Conservation (phyloP, 768 basidiomycete genomes). For the Leccinum longicurvipes region DNA sequence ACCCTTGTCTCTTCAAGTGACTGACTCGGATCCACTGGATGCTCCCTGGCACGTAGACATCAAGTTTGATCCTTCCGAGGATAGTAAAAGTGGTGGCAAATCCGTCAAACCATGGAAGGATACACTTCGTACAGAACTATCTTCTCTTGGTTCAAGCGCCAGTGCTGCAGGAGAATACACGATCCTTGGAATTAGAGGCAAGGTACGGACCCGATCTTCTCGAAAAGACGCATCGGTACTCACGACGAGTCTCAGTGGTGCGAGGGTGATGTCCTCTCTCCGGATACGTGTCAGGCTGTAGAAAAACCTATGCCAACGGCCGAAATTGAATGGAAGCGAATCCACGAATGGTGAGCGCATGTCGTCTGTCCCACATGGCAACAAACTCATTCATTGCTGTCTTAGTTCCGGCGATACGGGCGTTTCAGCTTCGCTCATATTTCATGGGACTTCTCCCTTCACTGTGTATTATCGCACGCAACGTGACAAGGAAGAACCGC, state of each 20-base stretch:
- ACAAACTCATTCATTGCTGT: slow-evolving; percentile 1
- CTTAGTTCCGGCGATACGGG: slow-evolving; percentile 86
- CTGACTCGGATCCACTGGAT: slow-evolving; percentile 57
- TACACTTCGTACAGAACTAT: slow-evolving; percentile 48
- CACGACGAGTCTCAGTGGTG: slow-evolving; percentile 50
- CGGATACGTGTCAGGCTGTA: slow-evolving; percentile 74
- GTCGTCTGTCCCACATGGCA: slow-evolving; percentile 2
- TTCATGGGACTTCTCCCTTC: slow-evolving; percentile 91
- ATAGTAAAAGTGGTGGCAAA: slow-evolving; percentile 37
- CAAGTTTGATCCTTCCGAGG: slow-evolving; percentile 54
- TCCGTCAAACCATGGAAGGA: slow-evolving; percentile 61
- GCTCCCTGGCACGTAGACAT: slow-evolving; percentile 66
- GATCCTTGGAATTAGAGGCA: slow-evolving; percentile 67
- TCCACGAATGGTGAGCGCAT: slow-evolving; percentile 75
- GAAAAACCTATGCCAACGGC: slow-evolving; percentile 76
- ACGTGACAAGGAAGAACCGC: slow-evolving; percentile 62
- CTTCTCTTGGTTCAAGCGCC: slow-evolving; percentile 48
- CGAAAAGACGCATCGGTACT: background rate
- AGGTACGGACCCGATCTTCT: slow-evolving; percentile 34
- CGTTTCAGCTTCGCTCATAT: slow-evolving; percentile 78
- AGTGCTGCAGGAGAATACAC: slow-evolving; percentile 74
- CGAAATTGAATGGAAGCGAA: slow-evolving; percentile 84
- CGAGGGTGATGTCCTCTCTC: slow-evolving; percentile 77
- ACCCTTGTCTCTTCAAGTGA: slow-evolving; percentile 49
- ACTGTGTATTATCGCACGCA: slow-evolving; percentile 74